Evolutionary conservation across 1,284 basidiomycete species (phyloP).

Genomic region (Rhodotorula mucilaginosa): DNA sequence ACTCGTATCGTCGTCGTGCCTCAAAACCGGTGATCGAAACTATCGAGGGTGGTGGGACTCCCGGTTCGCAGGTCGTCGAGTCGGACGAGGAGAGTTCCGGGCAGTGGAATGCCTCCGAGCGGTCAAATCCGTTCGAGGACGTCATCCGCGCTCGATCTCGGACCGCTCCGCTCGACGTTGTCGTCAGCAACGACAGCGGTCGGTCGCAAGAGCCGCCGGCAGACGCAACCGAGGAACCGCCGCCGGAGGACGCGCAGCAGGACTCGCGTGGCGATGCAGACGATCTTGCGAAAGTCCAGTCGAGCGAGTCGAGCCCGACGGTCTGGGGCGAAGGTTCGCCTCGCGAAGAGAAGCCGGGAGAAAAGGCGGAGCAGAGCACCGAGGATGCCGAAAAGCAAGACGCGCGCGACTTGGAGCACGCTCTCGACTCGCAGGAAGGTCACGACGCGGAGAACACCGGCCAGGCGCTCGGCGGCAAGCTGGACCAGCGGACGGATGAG

Average conservation of each 20-base stretch:
- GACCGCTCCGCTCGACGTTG: background rate
- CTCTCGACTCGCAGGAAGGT: background rate
- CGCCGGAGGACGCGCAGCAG: background rate
- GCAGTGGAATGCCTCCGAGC: constrained; percentile 5
- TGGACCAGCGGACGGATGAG: constrained; percentile 20
- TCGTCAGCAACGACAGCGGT: background rate
- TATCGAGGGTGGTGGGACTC: background rate
- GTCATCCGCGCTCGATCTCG: background rate
- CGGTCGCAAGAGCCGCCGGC: background rate
- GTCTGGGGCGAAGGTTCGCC: background rate
- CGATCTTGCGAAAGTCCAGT: background rate
- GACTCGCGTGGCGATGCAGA: background rate
- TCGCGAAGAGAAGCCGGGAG: background rate
- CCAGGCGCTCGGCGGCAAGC: constrained; percentile 17
- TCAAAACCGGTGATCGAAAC: background rate
- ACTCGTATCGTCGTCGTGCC: background rate
- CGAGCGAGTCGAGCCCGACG: constrained; percentile 4
- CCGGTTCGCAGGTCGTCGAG: background rate
- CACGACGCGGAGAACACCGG: background rate
- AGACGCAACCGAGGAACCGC: background rate
- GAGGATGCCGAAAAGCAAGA: background rate
- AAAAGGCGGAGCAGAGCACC: background rate
- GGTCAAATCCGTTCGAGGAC: constrained; percentile 23
- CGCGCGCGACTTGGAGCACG: background rate
- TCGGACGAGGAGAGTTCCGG: background rate